These are phyloP conservation scores for Spathaspora girioi DNA, from an alignment of 805 yeast genomes.

Conservation along the genomic window DNA sequence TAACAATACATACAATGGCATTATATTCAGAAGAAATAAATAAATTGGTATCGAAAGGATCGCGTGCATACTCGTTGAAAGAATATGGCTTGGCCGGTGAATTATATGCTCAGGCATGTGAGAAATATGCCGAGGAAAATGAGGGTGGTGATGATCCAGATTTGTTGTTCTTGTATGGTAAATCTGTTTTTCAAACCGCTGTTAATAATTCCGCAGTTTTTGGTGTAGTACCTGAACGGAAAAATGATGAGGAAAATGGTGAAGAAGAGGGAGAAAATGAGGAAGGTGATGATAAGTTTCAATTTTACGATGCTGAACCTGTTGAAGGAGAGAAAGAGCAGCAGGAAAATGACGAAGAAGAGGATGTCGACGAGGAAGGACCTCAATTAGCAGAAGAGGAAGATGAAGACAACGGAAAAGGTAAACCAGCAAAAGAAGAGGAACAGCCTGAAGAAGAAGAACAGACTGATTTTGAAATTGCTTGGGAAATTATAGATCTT, in stretches of 20 bases:
- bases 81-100: constrained; percentile 68
- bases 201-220: constrained; percentile 71
- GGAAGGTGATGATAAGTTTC: no score
- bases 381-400: constrained; percentile 44
- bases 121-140: constrained; percentile 38
- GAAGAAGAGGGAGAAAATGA: constrained; percentile 19
- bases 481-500: constrained; percentile 83
- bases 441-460: constrained; percentile 36
- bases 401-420: constrained; percentile 28
- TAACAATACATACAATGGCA: background rate
- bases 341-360: constrained; percentile 5
- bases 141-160: constrained; percentile 68
- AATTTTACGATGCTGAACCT: constrained; percentile 14
- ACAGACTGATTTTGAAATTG: constrained; percentile 76
- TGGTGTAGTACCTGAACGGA: constrained; percentile 41
- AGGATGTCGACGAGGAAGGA: constrained; percentile 14
- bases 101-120: constrained; percentile 72
- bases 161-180: constrained; percentile 71
- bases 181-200: constrained; percentile 74
- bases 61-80: constrained; percentile 59
- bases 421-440: constrained; percentile 13
- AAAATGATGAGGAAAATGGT: constrained; percentile 18
- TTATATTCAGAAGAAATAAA: constrained; percentile 40
- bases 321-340: constrained; percentile 14
- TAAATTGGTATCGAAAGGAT: constrained; percentile 55